Conservation (phyloP, 495 filamentous ascomycete genomes). For the Chaetomium fimeti region DNA sequence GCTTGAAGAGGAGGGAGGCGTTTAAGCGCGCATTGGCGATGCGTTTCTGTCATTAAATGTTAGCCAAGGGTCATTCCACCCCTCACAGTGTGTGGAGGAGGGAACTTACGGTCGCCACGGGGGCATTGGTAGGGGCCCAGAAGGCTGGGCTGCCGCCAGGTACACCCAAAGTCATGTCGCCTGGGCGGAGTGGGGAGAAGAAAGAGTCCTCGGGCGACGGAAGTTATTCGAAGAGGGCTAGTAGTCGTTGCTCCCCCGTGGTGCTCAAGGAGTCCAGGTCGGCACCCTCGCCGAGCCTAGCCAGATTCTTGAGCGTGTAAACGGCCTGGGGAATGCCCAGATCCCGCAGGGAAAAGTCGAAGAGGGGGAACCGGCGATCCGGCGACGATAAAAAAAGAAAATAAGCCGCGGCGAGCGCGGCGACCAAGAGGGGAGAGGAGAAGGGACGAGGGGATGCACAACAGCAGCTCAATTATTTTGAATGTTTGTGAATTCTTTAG, state of each 20-base stretch:
- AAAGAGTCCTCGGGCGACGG: background rate
- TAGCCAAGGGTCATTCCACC: background rate
- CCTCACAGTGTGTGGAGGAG: background rate
- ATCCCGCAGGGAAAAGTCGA: background rate
- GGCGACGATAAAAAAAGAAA: background rate
- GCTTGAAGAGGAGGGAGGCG: conserved; percentile 5
- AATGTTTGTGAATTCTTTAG: background rate
- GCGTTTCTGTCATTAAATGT: background rate
- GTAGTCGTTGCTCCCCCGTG: background rate
- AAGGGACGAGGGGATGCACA: background rate
- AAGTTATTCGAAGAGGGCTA: background rate
- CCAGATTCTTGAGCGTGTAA: background rate
- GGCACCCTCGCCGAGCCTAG: background rate
- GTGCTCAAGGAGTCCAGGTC: background rate
- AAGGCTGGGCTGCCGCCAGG: background rate
- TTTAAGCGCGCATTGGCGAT: conserved; percentile 4
- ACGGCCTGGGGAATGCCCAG: background rate
- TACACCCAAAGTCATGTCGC: background rate
- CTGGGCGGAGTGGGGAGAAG: background rate
- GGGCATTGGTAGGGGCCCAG: background rate
- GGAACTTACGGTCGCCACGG: background rate
- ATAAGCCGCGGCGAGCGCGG: background rate
- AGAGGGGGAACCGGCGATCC: too few relatives aligned
- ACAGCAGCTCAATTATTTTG: too few relatives aligned
- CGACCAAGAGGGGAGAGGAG: background rate